Evolutionary conservation across 2,329 filamentous ascomycete genomes (phyloP).

Genomic region (Fusarium neocosmosporiellum): DNA sequence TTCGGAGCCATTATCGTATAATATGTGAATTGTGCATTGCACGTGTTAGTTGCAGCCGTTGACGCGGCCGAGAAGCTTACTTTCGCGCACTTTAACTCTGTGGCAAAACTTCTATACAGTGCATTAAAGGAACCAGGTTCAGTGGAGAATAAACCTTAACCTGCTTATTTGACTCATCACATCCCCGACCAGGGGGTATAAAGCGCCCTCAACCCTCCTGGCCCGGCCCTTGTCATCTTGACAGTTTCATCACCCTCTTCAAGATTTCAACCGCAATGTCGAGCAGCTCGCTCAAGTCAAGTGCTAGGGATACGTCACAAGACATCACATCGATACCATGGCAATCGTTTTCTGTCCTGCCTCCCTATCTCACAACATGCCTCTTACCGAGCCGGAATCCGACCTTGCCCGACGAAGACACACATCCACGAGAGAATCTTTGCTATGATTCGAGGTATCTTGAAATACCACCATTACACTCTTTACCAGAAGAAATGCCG

Average conservation of each 20-base stretch:
- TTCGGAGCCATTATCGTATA: too few species aligned
- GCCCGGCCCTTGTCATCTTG: not conserved
- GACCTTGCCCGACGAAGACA: not conserved
- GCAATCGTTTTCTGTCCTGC: not conserved
- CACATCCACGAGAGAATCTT: not conserved
- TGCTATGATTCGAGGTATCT: constrained; percentile 2
- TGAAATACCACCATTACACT: not conserved
- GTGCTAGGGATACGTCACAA: not conserved
- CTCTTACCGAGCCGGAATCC: not conserved
- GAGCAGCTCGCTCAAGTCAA: not conserved
- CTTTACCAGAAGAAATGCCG: constrained; percentile 2
- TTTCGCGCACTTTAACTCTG: not conserved
- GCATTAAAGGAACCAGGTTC: too few species aligned
- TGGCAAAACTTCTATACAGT: too few species aligned
- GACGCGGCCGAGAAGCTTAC: not conserved
- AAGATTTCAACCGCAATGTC: not conserved
- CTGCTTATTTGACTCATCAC: constrained; percentile 1
- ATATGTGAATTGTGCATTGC: too few species aligned
- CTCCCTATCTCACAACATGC: constrained; percentile 2
- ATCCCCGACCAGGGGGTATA: not conserved
- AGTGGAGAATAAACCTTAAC: too few species aligned
- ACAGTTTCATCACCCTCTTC: not conserved
- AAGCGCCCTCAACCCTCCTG: not conserved
- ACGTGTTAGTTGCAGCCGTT: too few species aligned
- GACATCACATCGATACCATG: not conserved